phyloP scores from a whole-genome alignment of 2,329 filamentous ascomycete species.

The Trichoderma gracile region DNA sequence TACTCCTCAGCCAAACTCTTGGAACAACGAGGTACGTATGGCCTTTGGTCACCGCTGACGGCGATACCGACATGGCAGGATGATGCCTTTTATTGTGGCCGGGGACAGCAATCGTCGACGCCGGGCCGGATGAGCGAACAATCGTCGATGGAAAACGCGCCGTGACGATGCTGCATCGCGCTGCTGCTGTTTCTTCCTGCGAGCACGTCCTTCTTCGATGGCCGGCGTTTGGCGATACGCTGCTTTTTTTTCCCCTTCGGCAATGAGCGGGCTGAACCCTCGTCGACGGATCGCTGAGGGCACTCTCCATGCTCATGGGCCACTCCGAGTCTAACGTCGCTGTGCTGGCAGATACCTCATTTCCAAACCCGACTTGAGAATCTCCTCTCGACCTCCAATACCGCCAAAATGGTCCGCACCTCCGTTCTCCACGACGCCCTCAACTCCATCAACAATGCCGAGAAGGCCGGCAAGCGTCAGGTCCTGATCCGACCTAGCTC shows the following conservation, averaged over 20 bases:
- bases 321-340: constrained; percentile 61
- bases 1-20: constrained; percentile 31
- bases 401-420: constrained; percentile 96
- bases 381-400: constrained; percentile 56
- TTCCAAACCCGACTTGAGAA: constrained; percentile 71
- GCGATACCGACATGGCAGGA: constrained; percentile 42
- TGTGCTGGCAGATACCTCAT: constrained; percentile 64
- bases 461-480: constrained; percentile 99
- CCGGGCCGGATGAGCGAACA: constrained; percentile 32
- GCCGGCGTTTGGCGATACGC: constrained; percentile 54
- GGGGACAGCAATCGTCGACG: constrained; percentile 61
- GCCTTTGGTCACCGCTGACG: constrained; percentile 30
- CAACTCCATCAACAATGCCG: constrained; percentile 99
- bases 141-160: neutral
- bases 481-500: constrained; percentile 96
- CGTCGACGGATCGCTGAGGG: constrained; percentile 56
- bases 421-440: constrained; percentile 99
- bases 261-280: constrained; percentile 71
- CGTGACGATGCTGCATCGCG: constrained; percentile 2
- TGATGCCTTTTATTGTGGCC: constrained; percentile 54
- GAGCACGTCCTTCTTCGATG: constrained; percentile 3
- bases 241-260: constrained; percentile 54
- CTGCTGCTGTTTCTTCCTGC: constrained; percentile 22
- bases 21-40: constrained; percentile 48
- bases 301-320: constrained; percentile 68